Conservation (phyloP, 2,329 filamentous ascomycete species). For the Achaetomium macrosporum region DNA sequence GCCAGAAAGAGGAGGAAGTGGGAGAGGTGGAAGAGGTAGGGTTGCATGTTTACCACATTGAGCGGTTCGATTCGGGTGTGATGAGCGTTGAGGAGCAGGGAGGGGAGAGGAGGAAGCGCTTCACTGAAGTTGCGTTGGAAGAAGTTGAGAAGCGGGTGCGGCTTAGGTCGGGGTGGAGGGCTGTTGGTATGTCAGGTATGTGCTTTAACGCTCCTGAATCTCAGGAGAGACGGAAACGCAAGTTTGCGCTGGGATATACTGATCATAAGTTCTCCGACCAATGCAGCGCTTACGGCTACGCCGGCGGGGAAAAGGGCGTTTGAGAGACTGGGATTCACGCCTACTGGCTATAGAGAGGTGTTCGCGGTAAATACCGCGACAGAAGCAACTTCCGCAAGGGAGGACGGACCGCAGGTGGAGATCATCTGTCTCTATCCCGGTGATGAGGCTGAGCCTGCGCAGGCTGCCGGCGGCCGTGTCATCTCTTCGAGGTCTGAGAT, state of each 20-base stretch:
- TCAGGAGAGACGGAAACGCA: neutral
- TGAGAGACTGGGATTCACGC: slow-evolving; percentile 24
- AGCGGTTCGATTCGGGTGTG: slow-evolving; percentile 22
- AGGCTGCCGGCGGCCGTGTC: neutral
- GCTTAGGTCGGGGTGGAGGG: slow-evolving; percentile 18
- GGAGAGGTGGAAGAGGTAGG: slow-evolving; percentile 22
- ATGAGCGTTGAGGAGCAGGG: neutral
- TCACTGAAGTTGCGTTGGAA: slow-evolving; percentile 23
- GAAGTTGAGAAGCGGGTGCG: slow-evolving; percentile 17
- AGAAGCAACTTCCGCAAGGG: neutral
- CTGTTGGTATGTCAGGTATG: slow-evolving; percentile 29
- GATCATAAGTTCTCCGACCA: neutral
- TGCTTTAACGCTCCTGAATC: neutral
- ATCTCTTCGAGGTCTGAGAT: slow-evolving; percentile 16
- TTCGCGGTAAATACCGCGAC: slow-evolving; percentile 12
- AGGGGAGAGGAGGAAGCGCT: slow-evolving; percentile 13
- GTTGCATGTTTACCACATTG: slow-evolving; percentile 34
- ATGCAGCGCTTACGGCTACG: slow-evolving; percentile 30
- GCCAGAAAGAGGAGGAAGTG: neutral
- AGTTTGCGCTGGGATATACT: neutral
- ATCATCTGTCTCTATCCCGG: slow-evolving; percentile 17
- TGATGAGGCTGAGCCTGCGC: neutral
- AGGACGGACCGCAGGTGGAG: neutral
- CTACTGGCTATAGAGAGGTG: slow-evolving; percentile 29
- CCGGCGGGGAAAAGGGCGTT: slow-evolving; percentile 27